These are phyloP conservation scores for Eragrostis curvula DNA, from an alignment of 176 grass and related monocot genomes.

Conservation along the genomic window DNA sequence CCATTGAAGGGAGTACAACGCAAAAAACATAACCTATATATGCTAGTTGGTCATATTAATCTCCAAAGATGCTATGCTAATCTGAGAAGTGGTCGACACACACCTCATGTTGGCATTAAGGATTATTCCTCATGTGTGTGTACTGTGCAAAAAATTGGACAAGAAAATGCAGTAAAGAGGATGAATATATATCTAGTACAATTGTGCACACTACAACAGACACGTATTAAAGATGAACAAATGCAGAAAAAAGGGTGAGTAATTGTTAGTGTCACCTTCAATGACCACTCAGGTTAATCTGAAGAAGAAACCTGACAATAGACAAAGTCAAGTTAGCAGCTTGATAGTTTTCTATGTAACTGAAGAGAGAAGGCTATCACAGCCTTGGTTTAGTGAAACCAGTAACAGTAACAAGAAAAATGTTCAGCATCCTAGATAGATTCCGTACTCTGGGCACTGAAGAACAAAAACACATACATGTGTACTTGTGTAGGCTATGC, in stretches of 20 bases:
- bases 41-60: too few species aligned
- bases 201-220: slow-evolving; percentile 1
- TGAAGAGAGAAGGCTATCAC: slow-evolving; percentile 3
- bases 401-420: slow-evolving; percentile 1
- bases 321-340: slow-evolving; percentile 24
- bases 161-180: slow-evolving; percentile 1
- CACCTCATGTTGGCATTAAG: neutral
- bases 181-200: neutral
- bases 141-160: neutral
- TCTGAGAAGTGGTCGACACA: neutral
- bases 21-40: too few species aligned
- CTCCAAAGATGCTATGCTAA: neutral
- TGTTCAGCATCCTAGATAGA: neutral
- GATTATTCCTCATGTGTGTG: neutral
- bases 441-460: neutral
- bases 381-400: neutral
- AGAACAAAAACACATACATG: slow-evolving; percentile 9
- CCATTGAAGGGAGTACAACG: neutral
- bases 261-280: slow-evolving; percentile 20
- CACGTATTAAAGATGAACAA: neutral
- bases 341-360: slow-evolving; percentile 10
- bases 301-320: too few species aligned
- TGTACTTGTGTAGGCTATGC: neutral
- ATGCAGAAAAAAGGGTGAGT: slow-evolving; percentile 10
- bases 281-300: slow-evolving; percentile 38